These are phyloP conservation scores for Cyclotella distinguenda DNA, from an alignment of 108 stramenopile genomes.

Conservation along the genomic window DNA sequence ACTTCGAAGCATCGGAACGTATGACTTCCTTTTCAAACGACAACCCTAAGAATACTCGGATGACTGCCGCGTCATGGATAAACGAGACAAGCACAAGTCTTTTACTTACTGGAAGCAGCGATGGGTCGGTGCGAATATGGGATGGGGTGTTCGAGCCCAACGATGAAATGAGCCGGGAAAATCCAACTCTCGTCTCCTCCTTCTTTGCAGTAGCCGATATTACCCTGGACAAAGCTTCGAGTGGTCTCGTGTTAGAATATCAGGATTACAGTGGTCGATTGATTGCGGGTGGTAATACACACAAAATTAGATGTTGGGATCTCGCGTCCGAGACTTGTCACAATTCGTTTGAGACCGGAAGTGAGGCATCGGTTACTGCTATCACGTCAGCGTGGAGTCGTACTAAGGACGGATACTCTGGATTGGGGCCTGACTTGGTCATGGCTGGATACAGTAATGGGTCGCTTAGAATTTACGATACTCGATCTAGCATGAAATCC, in stretches of 20 bases:
- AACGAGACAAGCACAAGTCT: slow-evolving; percentile 81
- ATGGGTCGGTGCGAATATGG: slow-evolving; percentile 85
- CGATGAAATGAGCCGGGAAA: slow-evolving; percentile 39
- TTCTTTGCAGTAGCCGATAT: slow-evolving; percentile 88
- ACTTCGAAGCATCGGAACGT: slow-evolving; percentile 58
- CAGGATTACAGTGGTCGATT: slow-evolving; percentile 71
- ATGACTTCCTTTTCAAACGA: slow-evolving; percentile 60
- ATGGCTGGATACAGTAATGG: slow-evolving; percentile 93
- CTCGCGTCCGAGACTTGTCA: slow-evolving; percentile 71
- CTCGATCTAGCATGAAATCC: slow-evolving; percentile 46
- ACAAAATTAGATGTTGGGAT: slow-evolving; percentile 90
- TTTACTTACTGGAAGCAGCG: slow-evolving; percentile 88
- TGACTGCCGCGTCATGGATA: slow-evolving; percentile 91
- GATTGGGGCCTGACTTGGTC: slow-evolving; percentile 70
- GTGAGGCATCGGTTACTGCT: slow-evolving; percentile 80
- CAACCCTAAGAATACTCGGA: slow-evolving; percentile 65
- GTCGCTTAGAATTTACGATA: slow-evolving; percentile 81
- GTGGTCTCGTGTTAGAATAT: slow-evolving; percentile 89
- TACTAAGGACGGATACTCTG: slow-evolving; percentile 49
- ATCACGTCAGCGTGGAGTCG: slow-evolving; percentile 78
- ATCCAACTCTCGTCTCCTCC: slow-evolving; percentile 72
- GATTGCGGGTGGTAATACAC: slow-evolving; percentile 81
- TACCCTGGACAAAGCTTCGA: slow-evolving; percentile 51
- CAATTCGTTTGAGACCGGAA: slow-evolving; percentile 50
- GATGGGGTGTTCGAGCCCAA: slow-evolving; percentile 68